A percentile compares a stretch with the other conserved stretches of the same genome.
Evolutionary conservation across 805 yeast genomes (phyloP).

Genomic region (Metschnikowia lochheadii): DNA sequence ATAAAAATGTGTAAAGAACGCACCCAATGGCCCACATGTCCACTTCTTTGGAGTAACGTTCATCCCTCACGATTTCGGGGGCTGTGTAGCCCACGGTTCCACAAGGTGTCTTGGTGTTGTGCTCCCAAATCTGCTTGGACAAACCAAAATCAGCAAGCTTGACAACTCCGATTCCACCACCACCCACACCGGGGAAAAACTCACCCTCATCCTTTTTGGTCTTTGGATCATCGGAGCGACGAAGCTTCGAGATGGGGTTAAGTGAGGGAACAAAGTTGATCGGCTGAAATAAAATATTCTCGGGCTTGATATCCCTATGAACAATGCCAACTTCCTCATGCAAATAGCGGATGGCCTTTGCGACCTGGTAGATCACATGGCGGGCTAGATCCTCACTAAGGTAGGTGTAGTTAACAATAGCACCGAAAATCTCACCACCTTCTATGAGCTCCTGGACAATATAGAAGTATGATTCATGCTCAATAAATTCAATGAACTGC

Average conservation of each 20-base stretch:
- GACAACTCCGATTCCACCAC: conserved; percentile 60
- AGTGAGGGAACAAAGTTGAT: conserved; percentile 46
- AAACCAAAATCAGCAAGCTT: conserved; percentile 70
- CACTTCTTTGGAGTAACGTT: conserved; percentile 62
- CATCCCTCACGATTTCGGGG: conserved; percentile 55
- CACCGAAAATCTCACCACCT: conserved; percentile 81
- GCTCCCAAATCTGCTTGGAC: conserved; percentile 48
- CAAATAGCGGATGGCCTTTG: conserved; percentile 62
- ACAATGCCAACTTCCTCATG: conserved; percentile 62
- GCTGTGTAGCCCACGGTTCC: conserved; percentile 77
- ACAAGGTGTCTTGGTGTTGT: conserved; percentile 61
- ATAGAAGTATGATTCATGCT: conserved; percentile 52
- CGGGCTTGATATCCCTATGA: conserved; percentile 82
- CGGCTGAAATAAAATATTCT: conserved; percentile 63
- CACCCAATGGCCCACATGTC: conserved; percentile 77
- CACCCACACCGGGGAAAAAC: conserved; percentile 50
- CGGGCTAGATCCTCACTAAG: conserved; percentile 69
- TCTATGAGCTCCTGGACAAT: conserved; percentile 62
- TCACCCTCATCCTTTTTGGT: conserved; percentile 60
- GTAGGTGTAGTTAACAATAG: conserved; percentile 72
- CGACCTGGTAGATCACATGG: conserved; percentile 70
- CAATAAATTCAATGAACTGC: conserved; percentile 49
- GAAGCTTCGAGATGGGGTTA: conserved; percentile 32
- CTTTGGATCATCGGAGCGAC: conserved; percentile 54
- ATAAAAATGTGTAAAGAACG: conserved; percentile 60